Evolutionary conservation across 2,329 filamentous ascomycete genomes (phyloP).

Genomic region (Trichoderma brevicompactum): DNA sequence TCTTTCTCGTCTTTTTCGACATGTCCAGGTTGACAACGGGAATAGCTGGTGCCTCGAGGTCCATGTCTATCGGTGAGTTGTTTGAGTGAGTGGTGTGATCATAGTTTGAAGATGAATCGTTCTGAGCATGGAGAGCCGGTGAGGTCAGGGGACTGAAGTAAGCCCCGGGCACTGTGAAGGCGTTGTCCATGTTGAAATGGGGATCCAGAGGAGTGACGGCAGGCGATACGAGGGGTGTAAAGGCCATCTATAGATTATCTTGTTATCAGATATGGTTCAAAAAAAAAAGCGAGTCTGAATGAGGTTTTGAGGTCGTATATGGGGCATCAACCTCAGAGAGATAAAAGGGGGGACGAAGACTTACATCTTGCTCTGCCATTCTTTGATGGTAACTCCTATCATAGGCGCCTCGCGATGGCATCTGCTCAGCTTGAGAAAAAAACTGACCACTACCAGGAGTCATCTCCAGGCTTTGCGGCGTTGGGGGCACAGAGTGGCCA

Average conservation of each 20-base stretch:
- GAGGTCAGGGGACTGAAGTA: constrained; percentile 87
- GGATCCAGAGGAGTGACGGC: constrained; percentile 79
- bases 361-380: constrained; percentile 69
- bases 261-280: not conserved
- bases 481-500: constrained; percentile 71
- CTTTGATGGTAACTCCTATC: constrained; percentile 67
- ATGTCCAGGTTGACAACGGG: constrained; percentile 52
- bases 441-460: constrained; percentile 62
- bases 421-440: constrained; percentile 62
- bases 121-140: constrained; percentile 76
- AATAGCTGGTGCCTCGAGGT: constrained; percentile 50
- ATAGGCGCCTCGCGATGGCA: constrained; percentile 62
- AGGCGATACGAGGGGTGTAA: constrained; percentile 82
- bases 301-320: too few species aligned
- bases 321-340: not conserved
- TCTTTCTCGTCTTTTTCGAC: constrained; percentile 59
- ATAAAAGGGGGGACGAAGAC: constrained; percentile 36
- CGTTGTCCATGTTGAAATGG: constrained; percentile 64
- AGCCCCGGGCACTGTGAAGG: constrained; percentile 67
- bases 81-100: constrained; percentile 51
- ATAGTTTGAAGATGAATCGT: constrained; percentile 53
- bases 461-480: constrained; percentile 80
- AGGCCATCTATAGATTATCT: constrained; percentile 61
- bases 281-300: not conserved
- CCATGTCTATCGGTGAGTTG: constrained; percentile 63